Conservation (phyloP, 2,329 filamentous ascomycete species). For the Phaeomoniella chlamydospora region DNA sequence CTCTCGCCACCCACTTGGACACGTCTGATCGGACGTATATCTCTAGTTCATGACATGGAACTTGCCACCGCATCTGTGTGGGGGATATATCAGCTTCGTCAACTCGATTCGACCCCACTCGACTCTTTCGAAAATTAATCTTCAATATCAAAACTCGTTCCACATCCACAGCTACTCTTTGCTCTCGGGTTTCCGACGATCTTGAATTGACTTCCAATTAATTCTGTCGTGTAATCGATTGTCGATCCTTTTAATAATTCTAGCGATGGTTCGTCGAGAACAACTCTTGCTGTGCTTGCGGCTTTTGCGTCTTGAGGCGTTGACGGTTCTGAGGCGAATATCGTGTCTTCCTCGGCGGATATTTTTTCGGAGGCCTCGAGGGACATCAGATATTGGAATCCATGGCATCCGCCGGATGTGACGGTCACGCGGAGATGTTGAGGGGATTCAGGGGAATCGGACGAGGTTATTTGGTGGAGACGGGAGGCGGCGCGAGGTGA, state of each 20-base stretch:
- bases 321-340: slow-evolving; percentile 61
- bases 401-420: slow-evolving; percentile 88
- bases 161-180: slow-evolving; percentile 90
- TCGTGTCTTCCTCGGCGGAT: slow-evolving; percentile 64
- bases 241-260: slow-evolving; percentile 86
- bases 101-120: no score
- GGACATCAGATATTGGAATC: slow-evolving; percentile 94
- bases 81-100: no score
- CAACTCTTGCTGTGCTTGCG: slow-evolving; percentile 49
- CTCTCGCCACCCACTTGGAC: no score
- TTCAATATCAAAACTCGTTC: slow-evolving; percentile 93
- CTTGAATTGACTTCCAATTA: slow-evolving; percentile 93
- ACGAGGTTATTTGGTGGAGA: slow-evolving; percentile 25
- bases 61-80: no score
- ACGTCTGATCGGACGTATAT: no score
- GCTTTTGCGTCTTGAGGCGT: no score
- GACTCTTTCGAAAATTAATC: no score
- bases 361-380: slow-evolving; percentile 47
- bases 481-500: slow-evolving; percentile 52
- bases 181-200: slow-evolving; percentile 86
- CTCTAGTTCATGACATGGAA: no score
- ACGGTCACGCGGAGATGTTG: slow-evolving; percentile 81
- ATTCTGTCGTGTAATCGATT: slow-evolving; percentile 89
- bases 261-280: slow-evolving; percentile 76
- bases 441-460: slow-evolving; percentile 29